phyloP scores from a whole-genome alignment of 768 basidiomycete genomes.

The Cytidiella melzeri region DNA sequence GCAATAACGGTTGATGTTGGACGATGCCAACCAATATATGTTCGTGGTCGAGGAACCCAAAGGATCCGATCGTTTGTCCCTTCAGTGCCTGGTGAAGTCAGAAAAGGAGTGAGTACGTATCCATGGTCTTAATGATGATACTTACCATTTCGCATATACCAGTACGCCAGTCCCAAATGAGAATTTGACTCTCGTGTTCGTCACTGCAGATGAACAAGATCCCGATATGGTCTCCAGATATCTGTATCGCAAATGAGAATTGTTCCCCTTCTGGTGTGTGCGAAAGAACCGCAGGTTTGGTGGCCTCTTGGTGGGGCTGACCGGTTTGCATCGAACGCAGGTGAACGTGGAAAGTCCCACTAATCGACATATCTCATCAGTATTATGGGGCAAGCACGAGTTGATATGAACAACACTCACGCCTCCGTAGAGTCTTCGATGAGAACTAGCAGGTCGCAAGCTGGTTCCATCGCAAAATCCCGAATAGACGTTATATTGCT shows the following conservation, averaged over 20 bases:
- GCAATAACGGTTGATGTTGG: slow-evolving; percentile 22
- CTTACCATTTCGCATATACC: slow-evolving; percentile 45
- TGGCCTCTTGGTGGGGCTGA: slow-evolving; percentile 38
- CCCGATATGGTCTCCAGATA: slow-evolving; percentile 46
- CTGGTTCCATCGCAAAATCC: slow-evolving; percentile 63
- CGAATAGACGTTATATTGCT: slow-evolving; percentile 29
- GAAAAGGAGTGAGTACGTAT: too few relatives aligned
- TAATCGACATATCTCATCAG: too few relatives aligned
- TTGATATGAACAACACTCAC: not conserved
- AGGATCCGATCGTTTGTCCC: slow-evolving; percentile 15
- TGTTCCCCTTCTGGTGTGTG: slow-evolving; percentile 4
- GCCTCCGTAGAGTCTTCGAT: slow-evolving; percentile 29
- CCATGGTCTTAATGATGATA: slow-evolving; percentile 9
- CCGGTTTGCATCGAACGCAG: slow-evolving; percentile 41
- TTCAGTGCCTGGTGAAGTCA: slow-evolving; percentile 14
- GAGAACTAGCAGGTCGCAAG: slow-evolving; percentile 56
- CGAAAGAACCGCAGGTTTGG: slow-evolving; percentile 26
- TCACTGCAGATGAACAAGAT: slow-evolving; percentile 38
- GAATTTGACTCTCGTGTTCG: slow-evolving; percentile 36
- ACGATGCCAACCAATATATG: slow-evolving; percentile 20
- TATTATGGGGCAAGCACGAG: not conserved
- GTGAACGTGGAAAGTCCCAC: slow-evolving; percentile 32
- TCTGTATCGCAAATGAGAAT: slow-evolving; percentile 44
- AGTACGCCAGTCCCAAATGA: slow-evolving; percentile 66
- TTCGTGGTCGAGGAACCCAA: slow-evolving; percentile 20